Evolutionary conservation across 2,329 filamentous ascomycete species (phyloP), one percentile per base, ranked within the genome.

Genomic region (Lasiodiplodia theobromae): DNA sequence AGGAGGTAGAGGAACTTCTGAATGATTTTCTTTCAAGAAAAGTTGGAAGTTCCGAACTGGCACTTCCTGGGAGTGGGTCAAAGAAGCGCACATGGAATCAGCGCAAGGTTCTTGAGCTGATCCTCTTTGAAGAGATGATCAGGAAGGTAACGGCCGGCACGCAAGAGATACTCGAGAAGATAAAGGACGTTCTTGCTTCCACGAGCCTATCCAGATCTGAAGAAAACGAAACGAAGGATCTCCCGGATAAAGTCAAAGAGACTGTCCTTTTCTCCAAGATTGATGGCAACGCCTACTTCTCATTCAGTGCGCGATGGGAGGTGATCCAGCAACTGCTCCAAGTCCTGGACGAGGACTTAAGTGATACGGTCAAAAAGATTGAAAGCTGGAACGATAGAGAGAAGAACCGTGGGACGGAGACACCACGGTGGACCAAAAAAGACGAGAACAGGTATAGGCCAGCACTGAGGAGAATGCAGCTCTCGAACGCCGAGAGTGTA

Each of bases 381-480:
- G 64, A 71, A 2, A 71, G 71, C 23, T 79, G 75, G 76, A 72
- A 69, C 1, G 51, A 58, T 0, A 72, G 76, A 1, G 76, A 77
- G 21, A 71, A 70, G 8, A 72, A 74, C 0, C 74, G 74, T 1
- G 73, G 73, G 2, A 60, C 58, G 53, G 73, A 76, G 60, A 67
- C 66, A 25, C 77, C 76, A 0, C 73, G 76, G 1, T 79, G 77
- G 78, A 77, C 77, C 0, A 71, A 70, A 0, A 74, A 71, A 10
- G 75, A 79, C 37, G 76, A 79, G 66, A 70, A 71, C n/a, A 76
- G 74, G 57, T 77, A 79, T 21, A 69, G 70, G 2, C 68, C 71
- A 44, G 34, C 66, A 21, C 72, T 75, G 21, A 70, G 58, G 12
- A 71, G 70, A n/a, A 58, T 72, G 7, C 51, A 51, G 12, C 58